Evolutionary conservation across 805 yeast species (phyloP).

Genomic region (Maudiozyma serrabonitensis): DNA sequence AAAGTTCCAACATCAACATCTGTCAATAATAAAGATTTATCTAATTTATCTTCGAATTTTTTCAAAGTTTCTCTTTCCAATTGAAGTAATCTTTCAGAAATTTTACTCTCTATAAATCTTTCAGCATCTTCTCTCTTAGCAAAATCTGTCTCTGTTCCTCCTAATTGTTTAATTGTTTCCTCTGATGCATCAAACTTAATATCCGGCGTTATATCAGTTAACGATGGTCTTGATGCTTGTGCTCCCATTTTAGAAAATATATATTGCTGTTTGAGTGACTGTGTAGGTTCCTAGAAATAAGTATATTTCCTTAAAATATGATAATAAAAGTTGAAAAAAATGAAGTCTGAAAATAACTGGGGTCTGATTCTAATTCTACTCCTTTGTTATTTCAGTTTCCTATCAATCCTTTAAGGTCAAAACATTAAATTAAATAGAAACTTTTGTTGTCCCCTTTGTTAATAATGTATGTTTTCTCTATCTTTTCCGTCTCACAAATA

Average conservation of each 20-base stretch:
- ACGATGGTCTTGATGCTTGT: conserved; percentile 46
- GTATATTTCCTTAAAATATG: neutral
- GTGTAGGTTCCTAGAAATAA: neutral
- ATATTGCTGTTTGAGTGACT: neutral
- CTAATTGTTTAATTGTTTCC: conserved; percentile 53
- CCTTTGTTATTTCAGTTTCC: too few relatives aligned
- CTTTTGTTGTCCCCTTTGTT: too few relatives aligned
- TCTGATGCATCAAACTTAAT: conserved; percentile 62
- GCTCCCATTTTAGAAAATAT: conserved; percentile 42
- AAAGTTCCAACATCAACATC: conserved; percentile 27
- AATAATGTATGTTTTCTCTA: too few relatives aligned
- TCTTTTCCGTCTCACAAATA: too few relatives aligned
- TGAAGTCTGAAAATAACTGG: too few relatives aligned
- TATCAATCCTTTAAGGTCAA: too few relatives aligned
- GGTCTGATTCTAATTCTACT: too few relatives aligned
- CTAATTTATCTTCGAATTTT: conserved; percentile 42
- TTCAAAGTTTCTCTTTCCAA: conserved; percentile 44
- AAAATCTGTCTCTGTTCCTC: conserved; percentile 55
- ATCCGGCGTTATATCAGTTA: conserved; percentile 15
- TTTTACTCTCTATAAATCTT: conserved; percentile 55
- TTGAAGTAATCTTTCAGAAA: conserved; percentile 44
- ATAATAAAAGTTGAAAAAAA: too few relatives aligned
- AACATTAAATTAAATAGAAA: too few relatives aligned
- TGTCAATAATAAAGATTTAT: conserved; percentile 30
- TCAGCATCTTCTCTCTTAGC: conserved; percentile 63